Percentiles rank a stretch among this genome's conserved stretches.
Evolutionary conservation across 176 grass and related monocot species (phyloP).

Genomic region (Aegilops umbellulata): DNA sequence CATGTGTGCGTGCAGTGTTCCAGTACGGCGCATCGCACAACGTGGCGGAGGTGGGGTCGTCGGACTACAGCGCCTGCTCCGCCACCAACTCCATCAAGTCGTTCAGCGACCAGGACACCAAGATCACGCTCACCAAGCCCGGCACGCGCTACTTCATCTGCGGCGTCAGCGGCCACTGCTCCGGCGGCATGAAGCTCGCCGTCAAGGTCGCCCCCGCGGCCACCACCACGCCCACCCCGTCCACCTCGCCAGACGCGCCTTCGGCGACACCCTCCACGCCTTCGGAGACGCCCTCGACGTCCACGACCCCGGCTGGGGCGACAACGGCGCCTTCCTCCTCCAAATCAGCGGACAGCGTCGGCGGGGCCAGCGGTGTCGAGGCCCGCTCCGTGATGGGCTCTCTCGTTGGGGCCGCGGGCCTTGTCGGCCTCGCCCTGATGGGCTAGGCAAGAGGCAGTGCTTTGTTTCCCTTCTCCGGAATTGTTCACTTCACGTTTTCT

Average conservation of each 20-base stretch:
- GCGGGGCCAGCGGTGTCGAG: conserved; percentile 24
- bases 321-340: conserved; percentile 22
- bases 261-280: conserved; percentile 18
- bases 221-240: neutral
- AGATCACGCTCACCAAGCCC: conserved; percentile 62
- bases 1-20: conserved; percentile 62
- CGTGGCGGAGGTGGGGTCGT: conserved; percentile 62
- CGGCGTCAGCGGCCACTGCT: conserved; percentile 63
- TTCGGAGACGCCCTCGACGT: conserved; percentile 9
- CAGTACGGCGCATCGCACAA: conserved; percentile 62
- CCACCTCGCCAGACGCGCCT: neutral
- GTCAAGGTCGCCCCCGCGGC: conserved; percentile 46
- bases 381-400: conserved; percentile 11
- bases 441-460: conserved; percentile 70
- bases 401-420: conserved; percentile 17
- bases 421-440: conserved; percentile 49
- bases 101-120: conserved; percentile 87
- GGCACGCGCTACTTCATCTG: conserved; percentile 97
- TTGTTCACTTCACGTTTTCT: neutral
- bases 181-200: conserved; percentile 81
- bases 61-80: conserved; percentile 82
- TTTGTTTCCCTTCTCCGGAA: neutral
- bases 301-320: conserved; percentile 11
- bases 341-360: neutral
- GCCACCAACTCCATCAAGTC: conserved; percentile 64